Evolutionary conservation across 2,329 filamentous ascomycete species (phyloP).

Genomic region (Rhexocercosporidium sp.): DNA sequence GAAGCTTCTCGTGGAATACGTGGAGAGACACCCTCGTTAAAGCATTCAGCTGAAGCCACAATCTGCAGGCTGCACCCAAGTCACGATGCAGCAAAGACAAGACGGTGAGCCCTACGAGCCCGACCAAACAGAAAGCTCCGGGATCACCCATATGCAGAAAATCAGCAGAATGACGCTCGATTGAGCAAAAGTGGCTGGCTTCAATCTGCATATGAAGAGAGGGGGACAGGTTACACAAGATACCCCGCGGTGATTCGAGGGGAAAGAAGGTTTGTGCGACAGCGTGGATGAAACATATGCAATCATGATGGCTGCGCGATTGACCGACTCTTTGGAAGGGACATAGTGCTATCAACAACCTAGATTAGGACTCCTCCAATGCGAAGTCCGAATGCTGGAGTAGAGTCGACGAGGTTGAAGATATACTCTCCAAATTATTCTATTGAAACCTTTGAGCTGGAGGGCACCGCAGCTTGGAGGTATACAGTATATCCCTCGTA

Average conservation of each 20-base stretch:
- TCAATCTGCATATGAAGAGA: background rate
- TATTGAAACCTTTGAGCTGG: background rate
- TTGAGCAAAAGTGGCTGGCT: background rate
- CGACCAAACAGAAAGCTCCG: conserved; percentile 3
- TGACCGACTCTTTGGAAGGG: background rate
- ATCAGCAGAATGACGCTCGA: background rate
- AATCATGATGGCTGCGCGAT: background rate
- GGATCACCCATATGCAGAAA: background rate
- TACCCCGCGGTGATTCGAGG: background rate
- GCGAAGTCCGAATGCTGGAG: background rate
- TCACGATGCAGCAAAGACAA: conserved; percentile 1
- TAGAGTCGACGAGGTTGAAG: background rate
- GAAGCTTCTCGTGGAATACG: background rate
- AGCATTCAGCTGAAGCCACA: conserved; percentile 12
- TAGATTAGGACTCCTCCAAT: background rate
- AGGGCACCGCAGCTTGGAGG: too few species aligned
- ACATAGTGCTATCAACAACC: too few species aligned
- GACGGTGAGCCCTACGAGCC: background rate
- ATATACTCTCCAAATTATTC: too few species aligned
- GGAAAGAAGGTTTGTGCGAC: background rate
- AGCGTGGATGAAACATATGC: background rate
- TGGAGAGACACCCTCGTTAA: background rate
- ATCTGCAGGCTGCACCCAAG: conserved; percentile 4
- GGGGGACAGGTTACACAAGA: background rate
- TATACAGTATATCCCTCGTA: background rate